Evolutionary conservation across 768 basidiomycete genomes (phyloP).

Genomic region (Pulveroboletus sp.): DNA sequence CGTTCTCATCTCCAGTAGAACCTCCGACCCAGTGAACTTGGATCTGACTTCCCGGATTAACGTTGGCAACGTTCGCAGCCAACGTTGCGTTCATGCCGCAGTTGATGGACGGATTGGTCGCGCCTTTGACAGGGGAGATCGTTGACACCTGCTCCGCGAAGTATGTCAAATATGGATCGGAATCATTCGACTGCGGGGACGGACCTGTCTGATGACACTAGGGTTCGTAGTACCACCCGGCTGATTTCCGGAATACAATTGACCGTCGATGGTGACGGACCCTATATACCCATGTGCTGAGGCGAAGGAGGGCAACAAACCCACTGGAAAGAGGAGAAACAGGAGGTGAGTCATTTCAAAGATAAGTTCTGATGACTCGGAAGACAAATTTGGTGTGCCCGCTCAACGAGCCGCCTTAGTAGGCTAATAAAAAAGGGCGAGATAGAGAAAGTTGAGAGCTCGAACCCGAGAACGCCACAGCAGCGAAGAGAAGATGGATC

Average conservation of each 20-base stretch:
- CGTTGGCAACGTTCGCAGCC: slow-evolving; percentile 48
- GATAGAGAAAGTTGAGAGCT: neutral
- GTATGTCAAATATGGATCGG: neutral
- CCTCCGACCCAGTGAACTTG: slow-evolving; percentile 51
- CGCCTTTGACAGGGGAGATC: slow-evolving; percentile 51
- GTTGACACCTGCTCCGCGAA: slow-evolving; percentile 25
- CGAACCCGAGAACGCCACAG: neutral
- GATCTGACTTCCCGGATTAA: slow-evolving; percentile 55
- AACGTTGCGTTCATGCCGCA: slow-evolving; percentile 55
- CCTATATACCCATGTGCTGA: slow-evolving; percentile 31
- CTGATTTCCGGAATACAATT: slow-evolving; percentile 25
- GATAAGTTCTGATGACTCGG: neutral
- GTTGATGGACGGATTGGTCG: slow-evolving; percentile 50
- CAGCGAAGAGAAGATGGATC: neutral
- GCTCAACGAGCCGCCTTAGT: slow-evolving; percentile 21
- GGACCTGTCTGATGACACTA: slow-evolving; percentile 42
- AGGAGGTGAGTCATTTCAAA: slow-evolving; percentile 16
- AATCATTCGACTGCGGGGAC: neutral
- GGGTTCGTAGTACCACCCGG: slow-evolving; percentile 34
- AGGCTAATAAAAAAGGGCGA: slow-evolving; percentile 8
- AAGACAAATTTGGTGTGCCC: slow-evolving; percentile 2
- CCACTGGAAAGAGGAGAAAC: slow-evolving; percentile 5
- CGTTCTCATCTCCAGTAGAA: slow-evolving; percentile 35
- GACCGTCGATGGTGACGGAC: slow-evolving; percentile 29
- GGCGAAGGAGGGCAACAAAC: slow-evolving; percentile 19